Evolutionary conservation across 805 yeast genomes (phyloP), one percentile per base, ranked within the genome.

Genomic region (Vanderwaltozyma verrucispora): DNA sequence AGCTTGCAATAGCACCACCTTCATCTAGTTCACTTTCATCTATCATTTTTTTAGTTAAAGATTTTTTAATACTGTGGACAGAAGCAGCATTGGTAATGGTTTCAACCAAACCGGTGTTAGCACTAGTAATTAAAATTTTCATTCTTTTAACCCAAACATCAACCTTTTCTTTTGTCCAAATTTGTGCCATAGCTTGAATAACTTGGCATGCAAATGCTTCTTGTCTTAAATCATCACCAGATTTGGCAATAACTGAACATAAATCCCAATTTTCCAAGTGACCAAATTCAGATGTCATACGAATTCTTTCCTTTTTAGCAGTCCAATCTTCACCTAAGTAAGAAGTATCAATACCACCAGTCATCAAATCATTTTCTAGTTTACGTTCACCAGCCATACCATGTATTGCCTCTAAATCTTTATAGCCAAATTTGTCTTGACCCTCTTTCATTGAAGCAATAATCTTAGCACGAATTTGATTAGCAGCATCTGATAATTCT

Each of bases 141-240:
- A 92, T 89, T 46, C 79, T 71, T 49, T 88, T 89, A 3, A 88
- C 92, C 97, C 98, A 92, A 4, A 79, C 85, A 20, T 72, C 78
- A 7, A 83, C 76, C 2, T 69, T 68, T 18, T 74, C 73, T 23
- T 67, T 71, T 33, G 74, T 72, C 97, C 97, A 92, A 31, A 86
- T 76, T 35, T 75, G 75, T 1, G 94, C 77, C 63, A 89, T 84
- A 18, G 94, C 80, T 43, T 82, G 80, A 36, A 92, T 89, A 31
- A 92, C 59, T 57, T 92, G 98, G 45, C 96, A 87, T 0, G 98
- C 98, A 67, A 92, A 87, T 0, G 98, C 96, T 59, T 92, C 98
- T 56, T 92, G 98, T 18, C 95, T 82, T 36, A 92, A 60, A 62
- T 92, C 98, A 51, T 83, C 89, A 26, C 98, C 98, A 23, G 95